A percentile compares a stretch with the other conserved stretches of the same genome.
phyloP scores from a whole-genome alignment of 306 rosid species.

The Vigna mungo region DNA sequence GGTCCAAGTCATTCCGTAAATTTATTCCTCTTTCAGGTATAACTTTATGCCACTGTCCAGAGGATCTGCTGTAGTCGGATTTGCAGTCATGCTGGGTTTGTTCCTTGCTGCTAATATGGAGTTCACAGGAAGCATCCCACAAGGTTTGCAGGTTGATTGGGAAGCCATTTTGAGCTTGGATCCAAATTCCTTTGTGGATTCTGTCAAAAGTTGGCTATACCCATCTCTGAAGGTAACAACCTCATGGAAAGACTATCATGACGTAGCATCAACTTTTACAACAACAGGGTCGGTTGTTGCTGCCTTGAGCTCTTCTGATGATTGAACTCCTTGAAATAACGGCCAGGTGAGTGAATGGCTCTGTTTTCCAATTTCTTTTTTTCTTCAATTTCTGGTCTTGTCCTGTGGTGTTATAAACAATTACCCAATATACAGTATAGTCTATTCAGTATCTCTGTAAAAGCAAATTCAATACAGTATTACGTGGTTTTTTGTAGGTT shows the following conservation, averaged over 20 bases:
- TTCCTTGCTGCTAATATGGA: constrained; percentile 97
- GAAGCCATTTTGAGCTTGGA: constrained; percentile 82
- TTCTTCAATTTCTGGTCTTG: constrained; percentile 3
- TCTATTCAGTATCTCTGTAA: constrained; percentile 19
- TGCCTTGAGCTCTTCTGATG: constrained; percentile 79
- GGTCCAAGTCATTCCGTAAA: constrained; percentile 28
- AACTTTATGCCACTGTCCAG: constrained; percentile 97
- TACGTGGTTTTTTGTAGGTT: constrained; percentile 36
- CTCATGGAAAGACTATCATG: constrained; percentile 94
- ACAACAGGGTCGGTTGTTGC: constrained; percentile 93
- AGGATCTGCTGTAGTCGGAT: constrained; percentile 91
- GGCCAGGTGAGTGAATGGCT: constrained; percentile 48
- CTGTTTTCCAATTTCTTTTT: constrained; percentile 11
- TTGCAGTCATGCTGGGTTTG: constrained; percentile 83
- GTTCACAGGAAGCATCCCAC: constrained; percentile 86
- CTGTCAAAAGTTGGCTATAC: constrained; percentile 84
- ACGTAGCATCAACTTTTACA: constrained; percentile 68
- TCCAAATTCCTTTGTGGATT: constrained; percentile 72
- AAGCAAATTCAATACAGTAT: constrained; percentile 19
- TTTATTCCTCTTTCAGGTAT: constrained; percentile 68
- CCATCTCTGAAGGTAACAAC: constrained; percentile 81
- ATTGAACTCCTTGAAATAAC: constrained; percentile 50
- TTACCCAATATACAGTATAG: constrained; percentile 12
- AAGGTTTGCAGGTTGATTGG: constrained; percentile 92
- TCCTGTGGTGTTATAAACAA: not conserved